Base-by-base conservation (phyloP, 148 eudicot genomes). In the Simmondsia chinensis region DNA sequence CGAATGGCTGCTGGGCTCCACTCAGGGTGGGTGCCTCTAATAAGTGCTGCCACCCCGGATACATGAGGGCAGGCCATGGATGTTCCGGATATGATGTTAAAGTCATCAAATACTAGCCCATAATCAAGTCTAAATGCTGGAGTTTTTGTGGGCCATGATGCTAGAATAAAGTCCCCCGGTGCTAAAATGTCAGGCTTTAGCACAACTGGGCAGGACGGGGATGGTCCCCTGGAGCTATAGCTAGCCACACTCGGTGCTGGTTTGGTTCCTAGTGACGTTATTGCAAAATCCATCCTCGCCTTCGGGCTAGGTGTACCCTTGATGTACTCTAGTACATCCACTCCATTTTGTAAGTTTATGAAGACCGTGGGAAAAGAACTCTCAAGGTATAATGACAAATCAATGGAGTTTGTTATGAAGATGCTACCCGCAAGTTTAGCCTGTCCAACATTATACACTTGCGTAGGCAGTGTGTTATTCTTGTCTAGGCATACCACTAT, bases 11-110 rank as follows among this genome's bases (percentile, higher is more conserved):
- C 61, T 1, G 61, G 29, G 45, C 51, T 56, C 63, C 63, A 58
- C 7, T 48, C 63, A 0, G 48, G 54, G 41, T 58, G 63, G 17
- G 40, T 39, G 4, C 31, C 54, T 42, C 48, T 58, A 7, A 58
- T 47, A 3, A 49, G 35, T 3, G 64, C 64, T 0, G 56, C 64
- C 9, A 42, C 12, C 0, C 64, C 64, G 0, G 56, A 11, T 26
- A 45, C 64, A 11, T 59, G 64, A 1, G 64, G 64, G 43, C 56
- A 48, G 14, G 64, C 45, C 64, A 59, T 59, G 0, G 64, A 59
- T 35, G 64, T 59, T n/a, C 64, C 64, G 1, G 64, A 59, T 29
- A 54, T 16, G 35, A 54, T 24, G 40, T 54, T 54, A 22, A 54
- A 54, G 23, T 33, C 17, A 7, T 2, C 22, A 30, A 31, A 33